These are phyloP conservation scores for Blechomonas ayalai DNA, from an alignment of 208 protist genomes.

Conservation along the genomic window DNA sequence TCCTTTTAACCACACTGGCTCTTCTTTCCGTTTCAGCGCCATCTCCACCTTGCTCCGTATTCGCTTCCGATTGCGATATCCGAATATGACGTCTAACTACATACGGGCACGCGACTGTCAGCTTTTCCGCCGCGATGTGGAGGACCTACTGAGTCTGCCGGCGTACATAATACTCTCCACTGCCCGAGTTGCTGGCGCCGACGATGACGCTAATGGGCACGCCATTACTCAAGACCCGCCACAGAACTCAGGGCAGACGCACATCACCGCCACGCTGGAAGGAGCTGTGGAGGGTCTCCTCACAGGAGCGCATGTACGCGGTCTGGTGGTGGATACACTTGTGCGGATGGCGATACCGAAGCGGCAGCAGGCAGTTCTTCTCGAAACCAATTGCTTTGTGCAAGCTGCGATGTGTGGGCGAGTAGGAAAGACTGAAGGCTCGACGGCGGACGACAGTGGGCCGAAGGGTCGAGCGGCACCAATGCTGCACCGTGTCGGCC, in stretches of 20 bases:
- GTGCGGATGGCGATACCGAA: slow-evolving; percentile 54
- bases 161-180: slow-evolving; percentile 11
- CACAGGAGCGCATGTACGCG: slow-evolving; percentile 35
- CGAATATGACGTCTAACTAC: slow-evolving; percentile 46
- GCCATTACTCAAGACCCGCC: too few relatives aligned
- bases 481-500: slow-evolving; percentile 39
- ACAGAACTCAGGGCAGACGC: neutral
- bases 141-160: slow-evolving; percentile 46
- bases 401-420: too few relatives aligned
- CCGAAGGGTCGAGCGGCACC: neutral
- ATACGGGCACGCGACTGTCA: slow-evolving; percentile 44
- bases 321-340: slow-evolving; percentile 28
- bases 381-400: slow-evolving; percentile 48
- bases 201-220: too few relatives aligned
- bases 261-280: neutral
- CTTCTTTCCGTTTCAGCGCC: too few relatives aligned
- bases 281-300: slow-evolving; percentile 10
- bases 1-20: too few relatives aligned
- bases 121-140: slow-evolving; percentile 36
- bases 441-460: too few relatives aligned
- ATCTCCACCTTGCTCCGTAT: too few relatives aligned
- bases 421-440: too few relatives aligned
- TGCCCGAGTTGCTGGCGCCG: neutral
- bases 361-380: slow-evolving; percentile 25
- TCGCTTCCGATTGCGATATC: neutral